These are phyloP conservation scores for Fusarium pseudonygamai DNA, from an alignment of 2,329 filamentous ascomycete species.

Conservation along the genomic window DNA sequence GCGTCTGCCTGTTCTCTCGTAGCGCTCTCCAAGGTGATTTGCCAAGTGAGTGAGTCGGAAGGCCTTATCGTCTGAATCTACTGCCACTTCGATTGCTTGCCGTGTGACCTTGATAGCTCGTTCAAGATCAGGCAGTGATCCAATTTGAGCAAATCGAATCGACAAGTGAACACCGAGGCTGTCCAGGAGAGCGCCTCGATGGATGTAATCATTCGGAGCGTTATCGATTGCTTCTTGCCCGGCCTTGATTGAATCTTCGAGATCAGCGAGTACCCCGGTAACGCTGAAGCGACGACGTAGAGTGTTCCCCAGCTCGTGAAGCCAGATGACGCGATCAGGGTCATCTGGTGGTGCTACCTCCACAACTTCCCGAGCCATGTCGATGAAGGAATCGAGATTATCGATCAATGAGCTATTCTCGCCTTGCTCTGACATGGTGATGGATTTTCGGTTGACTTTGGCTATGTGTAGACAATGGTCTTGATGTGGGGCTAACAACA, in stretches of 20 bases:
- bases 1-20: neutral
- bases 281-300: neutral
- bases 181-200: neutral
- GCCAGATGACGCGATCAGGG: neutral
- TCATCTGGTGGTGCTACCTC: neutral
- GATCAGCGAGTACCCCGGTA: neutral
- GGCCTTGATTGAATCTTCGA: accelerated
- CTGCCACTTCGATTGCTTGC: neutral
- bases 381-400: neutral
- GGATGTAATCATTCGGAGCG: neutral
- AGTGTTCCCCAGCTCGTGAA: neutral
- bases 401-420: accelerated
- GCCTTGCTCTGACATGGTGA: accelerated
- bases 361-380: neutral
- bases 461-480: accelerated
- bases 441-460: accelerated
- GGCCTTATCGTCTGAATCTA: neutral
- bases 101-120: neutral
- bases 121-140: neutral
- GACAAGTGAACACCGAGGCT: neutral
- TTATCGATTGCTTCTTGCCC: neutral
- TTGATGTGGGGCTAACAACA: neutral
- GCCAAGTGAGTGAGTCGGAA: accelerated
- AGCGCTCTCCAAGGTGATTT: neutral
- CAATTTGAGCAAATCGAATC: neutral